These are phyloP conservation scores for Psilocybe subaeruginosa DNA, from an alignment of 768 basidiomycete genomes.

Conservation along the genomic window DNA sequence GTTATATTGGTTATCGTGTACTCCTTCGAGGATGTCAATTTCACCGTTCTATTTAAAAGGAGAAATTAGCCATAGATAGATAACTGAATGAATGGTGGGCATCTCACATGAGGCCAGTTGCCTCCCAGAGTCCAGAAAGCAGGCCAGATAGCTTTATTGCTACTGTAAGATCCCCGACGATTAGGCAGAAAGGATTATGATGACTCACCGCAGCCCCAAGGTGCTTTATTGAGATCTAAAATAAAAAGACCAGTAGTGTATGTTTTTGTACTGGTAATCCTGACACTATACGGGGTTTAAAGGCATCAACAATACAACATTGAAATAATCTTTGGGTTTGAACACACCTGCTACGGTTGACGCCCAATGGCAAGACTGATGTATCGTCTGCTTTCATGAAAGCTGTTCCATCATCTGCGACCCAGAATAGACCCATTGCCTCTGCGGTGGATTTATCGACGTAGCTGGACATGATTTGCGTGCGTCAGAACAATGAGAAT, in stretches of 20 bases:
- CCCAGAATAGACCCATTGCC: conserved; percentile 54
- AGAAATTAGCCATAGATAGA: conserved; percentile 11
- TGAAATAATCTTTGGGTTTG: background rate
- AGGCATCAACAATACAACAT: background rate
- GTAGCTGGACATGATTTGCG: conserved; percentile 36
- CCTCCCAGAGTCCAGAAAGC: conserved; percentile 78
- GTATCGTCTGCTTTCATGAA: conserved; percentile 84
- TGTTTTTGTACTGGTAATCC: conserved; percentile 65
- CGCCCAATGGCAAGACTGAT: conserved; percentile 54
- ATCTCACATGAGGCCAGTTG: conserved; percentile 65
- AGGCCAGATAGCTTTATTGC: conserved; percentile 71
- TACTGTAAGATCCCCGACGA: background rate
- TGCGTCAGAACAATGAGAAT: background rate
- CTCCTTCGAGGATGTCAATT: conserved; percentile 85
- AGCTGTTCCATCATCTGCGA: conserved; percentile 60
- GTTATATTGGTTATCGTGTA: conserved; percentile 83
- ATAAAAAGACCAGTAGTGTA: conserved; percentile 89
- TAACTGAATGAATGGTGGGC: background rate
- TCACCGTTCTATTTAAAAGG: conserved; percentile 68
- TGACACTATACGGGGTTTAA: conserved; percentile 58
- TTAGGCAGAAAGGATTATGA: background rate
- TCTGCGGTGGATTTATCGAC: conserved; percentile 62
- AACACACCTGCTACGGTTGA: conserved; percentile 63
- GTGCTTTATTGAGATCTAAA: conserved; percentile 82
- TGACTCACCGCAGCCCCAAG: conserved; percentile 84